Evolutionary conservation across 2,329 filamentous ascomycete genomes (phyloP).

Genomic region (Colletotrichum lentis): DNA sequence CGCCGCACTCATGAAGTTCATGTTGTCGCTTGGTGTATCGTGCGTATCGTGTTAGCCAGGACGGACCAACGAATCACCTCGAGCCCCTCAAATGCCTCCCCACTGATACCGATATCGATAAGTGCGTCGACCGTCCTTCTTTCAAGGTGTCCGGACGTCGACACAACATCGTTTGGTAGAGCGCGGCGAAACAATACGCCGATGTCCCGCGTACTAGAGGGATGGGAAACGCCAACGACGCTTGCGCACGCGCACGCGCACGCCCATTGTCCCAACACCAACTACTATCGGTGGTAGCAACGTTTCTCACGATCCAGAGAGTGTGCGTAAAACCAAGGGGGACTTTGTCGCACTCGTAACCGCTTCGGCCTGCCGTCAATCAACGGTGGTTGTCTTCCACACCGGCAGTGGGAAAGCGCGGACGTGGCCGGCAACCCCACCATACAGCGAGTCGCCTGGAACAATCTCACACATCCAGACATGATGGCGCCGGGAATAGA

Average conservation of each 20-base stretch:
- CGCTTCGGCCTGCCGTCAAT: background rate
- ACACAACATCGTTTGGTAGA: background rate
- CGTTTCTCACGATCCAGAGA: background rate
- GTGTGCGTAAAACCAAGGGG: background rate
- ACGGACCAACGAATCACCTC: too few relatives aligned
- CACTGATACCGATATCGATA: background rate
- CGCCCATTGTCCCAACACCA: too few relatives aligned
- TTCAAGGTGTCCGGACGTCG: background rate
- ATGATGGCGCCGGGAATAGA: conserved; percentile 50
- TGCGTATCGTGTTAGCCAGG: too few relatives aligned
- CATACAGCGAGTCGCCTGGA: background rate
- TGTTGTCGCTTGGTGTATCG: too few relatives aligned
- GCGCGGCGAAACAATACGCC: conserved; percentile 6
- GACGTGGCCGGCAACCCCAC: background rate
- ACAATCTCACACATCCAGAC: background rate
- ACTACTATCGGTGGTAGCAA: background rate
- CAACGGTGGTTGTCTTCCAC: background rate
- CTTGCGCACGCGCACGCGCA: too few relatives aligned
- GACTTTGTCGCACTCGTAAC: background rate
- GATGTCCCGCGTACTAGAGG: background rate
- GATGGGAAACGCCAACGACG: background rate
- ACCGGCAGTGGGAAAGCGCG: background rate
- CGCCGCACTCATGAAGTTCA: too few relatives aligned
- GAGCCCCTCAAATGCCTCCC: too few relatives aligned
- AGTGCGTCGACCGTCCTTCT: background rate